Base-by-base conservation (phyloP, 1,284 basidiomycete species). In the Ceratobasidium sp. region DNA sequence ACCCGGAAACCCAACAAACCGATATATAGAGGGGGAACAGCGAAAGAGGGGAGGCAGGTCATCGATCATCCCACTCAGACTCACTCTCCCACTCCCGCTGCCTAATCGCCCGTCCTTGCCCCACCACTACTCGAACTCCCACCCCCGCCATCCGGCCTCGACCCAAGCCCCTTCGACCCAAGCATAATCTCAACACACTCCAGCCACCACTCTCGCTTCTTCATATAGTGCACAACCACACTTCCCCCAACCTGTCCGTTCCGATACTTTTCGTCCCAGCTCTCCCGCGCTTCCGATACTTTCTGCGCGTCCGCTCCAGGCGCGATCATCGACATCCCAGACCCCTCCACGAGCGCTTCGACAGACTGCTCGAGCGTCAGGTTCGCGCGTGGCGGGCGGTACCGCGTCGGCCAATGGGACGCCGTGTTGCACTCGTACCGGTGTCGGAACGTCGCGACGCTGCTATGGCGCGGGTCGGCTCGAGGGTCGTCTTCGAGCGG, bases 311-410 rank as follows among this genome's bases (percentile, higher is more conserved):
- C 79, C 69, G 26, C 79, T 73, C 59, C 80, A 61, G 74, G 71
- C 20, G 79, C 81, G 26, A 82, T 81, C 68, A 81, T 81, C 66
- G 92, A 93, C 93, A 96, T 93, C 62, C 92, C 90, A 64, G 91
- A 94, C 9, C 97, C 97, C 85, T 99, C 97, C n/a, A 98, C 91
- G 12, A 99, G 88, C 13, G 96, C 96, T 84, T 99, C 97, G 12
- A 98, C 89, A 82, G 92, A 92, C 82, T 98, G 91, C 56, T 86
- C 85, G 13, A 90, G 87, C 1, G 89, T 90, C 80, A 98, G 86
- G 74, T 92, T 91, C 44, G 89, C 85, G 0, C 92, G 81, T 0
- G 96, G 95, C 0, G 92, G 90, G 0, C 87, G 85, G 84, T 98
- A 99, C 20, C 91, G 88, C 48, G 89, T 87, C 62, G 94, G 92